Base-by-base conservation (phyloP, 148 eudicot species). In the Drosera capensis region DNA sequence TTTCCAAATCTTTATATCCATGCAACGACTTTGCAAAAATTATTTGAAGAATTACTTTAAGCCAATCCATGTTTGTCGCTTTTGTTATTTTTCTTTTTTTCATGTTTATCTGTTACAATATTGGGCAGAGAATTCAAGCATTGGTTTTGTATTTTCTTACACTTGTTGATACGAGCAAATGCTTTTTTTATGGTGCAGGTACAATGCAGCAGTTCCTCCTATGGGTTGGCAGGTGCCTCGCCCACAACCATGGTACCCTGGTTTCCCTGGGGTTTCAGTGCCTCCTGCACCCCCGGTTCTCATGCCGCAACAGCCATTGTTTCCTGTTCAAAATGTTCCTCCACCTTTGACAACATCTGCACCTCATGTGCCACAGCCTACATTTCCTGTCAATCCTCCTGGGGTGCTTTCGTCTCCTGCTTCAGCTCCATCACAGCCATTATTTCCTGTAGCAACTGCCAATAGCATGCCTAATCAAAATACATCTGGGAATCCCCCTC, bases 171-270 rank as follows among this genome's bases (percentile, higher is more conserved):
- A 11, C 14, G 38, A 34, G n/a, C 6, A 6, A 34, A 15, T 34
- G 17, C 45, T 69, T 5, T 9, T 34, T 40, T 25, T 55, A 59
- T 25, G 30, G 25, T 62, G 67, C 73, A 90, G 97, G 37, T 90
- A 80, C 44, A 83, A 75, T 67, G 77, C 94, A 35, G 65, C 72
- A 16, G 44, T 74, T 23, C 54, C 82, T 52, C 82, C 83, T 52
- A 73, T 64, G 45, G 84, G 92, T 45, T 90, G 97, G 97, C 71
- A 70, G 48, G 71, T 60, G 54, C 79, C 94, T 61, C 97, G 85
- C 5, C 94, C 78, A 31, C 95, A 77, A 36, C 77, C 75, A 20
- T 84, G 95, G 97, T 84, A 68, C 62, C 73, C 80, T 50, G 84
- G 64, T 14, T 68, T 58, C 56, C 78, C 80, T 42, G 64, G 71